These are phyloP conservation scores for Trichoderma virens DNA, from an alignment of 495 filamentous ascomycete species.

Conservation along the genomic window DNA sequence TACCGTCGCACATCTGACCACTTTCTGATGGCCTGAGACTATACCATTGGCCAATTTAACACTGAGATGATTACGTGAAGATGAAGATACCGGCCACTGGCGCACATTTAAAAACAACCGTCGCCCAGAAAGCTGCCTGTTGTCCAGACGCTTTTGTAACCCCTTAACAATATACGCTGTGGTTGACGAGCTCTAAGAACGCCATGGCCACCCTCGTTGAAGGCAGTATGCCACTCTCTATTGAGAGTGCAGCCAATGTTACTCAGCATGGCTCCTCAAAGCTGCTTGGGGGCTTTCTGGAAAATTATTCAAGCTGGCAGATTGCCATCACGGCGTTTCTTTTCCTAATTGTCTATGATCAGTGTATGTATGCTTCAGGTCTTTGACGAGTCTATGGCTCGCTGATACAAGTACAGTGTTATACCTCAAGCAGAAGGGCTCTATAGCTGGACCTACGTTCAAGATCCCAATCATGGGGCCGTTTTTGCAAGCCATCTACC, in stretches of 20 bases:
- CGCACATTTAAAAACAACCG: too few relatives aligned
- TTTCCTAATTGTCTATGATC: slow-evolving; percentile 18
- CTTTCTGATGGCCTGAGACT: background rate
- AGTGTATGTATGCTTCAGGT: slow-evolving; percentile 10
- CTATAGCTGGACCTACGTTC: slow-evolving; percentile 68
- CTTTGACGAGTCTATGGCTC: too few relatives aligned
- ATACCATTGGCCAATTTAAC: background rate
- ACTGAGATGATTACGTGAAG: too few relatives aligned
- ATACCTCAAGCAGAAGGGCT: slow-evolving; percentile 76
- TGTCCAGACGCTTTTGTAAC: background rate
- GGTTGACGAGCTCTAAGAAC: background rate
- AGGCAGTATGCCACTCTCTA: background rate
- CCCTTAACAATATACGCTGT: background rate
- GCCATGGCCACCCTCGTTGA: background rate
- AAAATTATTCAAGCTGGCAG: slow-evolving; percentile 11
- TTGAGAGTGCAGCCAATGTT: background rate
- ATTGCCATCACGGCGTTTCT: slow-evolving; percentile 16
- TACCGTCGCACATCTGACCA: background rate
- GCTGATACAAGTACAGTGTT: slow-evolving; percentile 44
- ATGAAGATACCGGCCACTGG: too few relatives aligned
- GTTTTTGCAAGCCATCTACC: slow-evolving; percentile 80
- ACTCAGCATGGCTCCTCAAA: background rate
- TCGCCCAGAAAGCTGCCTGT: background rate
- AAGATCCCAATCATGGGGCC: slow-evolving; percentile 92
- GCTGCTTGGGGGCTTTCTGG: background rate